A percentile compares a stretch with the other conserved stretches of the same genome.
Conservation (phyloP, 2,329 filamentous ascomycete species). For the Calonectria pteridis region DNA sequence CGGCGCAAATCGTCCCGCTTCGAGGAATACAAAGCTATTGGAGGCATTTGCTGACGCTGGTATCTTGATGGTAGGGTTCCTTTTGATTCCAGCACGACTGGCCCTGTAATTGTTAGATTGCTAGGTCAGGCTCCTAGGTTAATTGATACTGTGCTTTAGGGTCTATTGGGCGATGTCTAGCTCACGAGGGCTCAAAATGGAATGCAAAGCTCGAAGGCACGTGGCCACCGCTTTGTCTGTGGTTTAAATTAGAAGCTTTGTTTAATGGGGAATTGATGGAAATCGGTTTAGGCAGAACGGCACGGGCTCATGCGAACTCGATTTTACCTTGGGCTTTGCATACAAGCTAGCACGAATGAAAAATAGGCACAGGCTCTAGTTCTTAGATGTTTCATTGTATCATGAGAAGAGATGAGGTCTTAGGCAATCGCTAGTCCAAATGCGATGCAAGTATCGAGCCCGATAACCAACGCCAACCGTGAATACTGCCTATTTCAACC, state of each 20-base stretch:
- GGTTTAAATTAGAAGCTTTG: background rate
- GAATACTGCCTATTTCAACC: constrained; percentile 31
- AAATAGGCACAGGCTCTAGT: background rate
- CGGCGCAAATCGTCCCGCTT: background rate
- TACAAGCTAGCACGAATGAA: background rate
- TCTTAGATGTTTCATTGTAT: constrained; percentile 15
- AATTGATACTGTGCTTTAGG: background rate
- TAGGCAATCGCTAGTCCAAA: constrained; percentile 23
- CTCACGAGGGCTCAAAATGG: no score
- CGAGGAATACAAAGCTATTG: no score
- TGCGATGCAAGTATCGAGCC: constrained; percentile 16
- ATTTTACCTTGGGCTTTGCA: background rate
- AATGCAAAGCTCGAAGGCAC: no score
- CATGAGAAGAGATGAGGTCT: constrained; percentile 38
- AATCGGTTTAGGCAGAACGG: background rate
- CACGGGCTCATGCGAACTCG: background rate
- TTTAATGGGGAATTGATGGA: background rate
- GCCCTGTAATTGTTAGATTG: background rate
- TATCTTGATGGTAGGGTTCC: background rate
- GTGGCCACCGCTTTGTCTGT: no score
- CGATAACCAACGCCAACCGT: constrained; percentile 39
- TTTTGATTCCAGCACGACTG: background rate
- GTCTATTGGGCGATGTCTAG: background rate
- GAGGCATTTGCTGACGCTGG: background rate
- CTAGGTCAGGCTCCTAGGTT: background rate